phyloP scores from a whole-genome alignment of 768 basidiomycete species.

The Mycena rosella region DNA sequence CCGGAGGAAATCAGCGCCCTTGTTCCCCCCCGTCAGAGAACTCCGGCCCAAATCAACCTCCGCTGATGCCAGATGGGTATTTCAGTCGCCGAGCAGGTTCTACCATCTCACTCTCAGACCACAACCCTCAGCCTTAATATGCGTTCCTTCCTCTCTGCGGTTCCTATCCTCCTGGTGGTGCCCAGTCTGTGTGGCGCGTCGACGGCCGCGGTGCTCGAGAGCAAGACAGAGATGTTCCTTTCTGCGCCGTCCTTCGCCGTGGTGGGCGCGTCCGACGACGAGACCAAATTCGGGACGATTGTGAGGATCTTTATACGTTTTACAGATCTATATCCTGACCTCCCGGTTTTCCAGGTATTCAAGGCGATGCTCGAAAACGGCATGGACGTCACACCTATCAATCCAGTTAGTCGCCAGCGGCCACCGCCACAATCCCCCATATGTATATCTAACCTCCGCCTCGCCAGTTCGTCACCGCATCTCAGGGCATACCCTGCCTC shows the following conservation, averaged over 20 bases:
- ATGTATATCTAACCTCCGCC: neutral
- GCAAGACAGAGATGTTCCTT: constrained; percentile 51
- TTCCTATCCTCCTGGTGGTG: no score
- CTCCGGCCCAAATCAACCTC: constrained; percentile 13
- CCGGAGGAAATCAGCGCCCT: constrained; percentile 1
- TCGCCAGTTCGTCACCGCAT: constrained; percentile 40
- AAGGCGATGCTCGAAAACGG: constrained; percentile 58
- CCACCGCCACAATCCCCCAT: neutral
- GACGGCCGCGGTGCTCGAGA: neutral
- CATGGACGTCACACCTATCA: constrained; percentile 63
- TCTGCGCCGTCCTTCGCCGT: constrained; percentile 64
- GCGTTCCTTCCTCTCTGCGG: no score
- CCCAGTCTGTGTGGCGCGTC: no score
- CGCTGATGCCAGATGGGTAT: constrained; percentile 11
- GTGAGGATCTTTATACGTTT: no score
- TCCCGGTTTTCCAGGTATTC: constrained; percentile 55
- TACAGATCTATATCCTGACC: no score
- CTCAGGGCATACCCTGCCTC: constrained; percentile 61
- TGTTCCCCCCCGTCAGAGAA: neutral
- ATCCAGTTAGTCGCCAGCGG: constrained; percentile 53
- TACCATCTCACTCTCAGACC: no score
- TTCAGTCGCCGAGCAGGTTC: neutral
- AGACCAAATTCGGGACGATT: constrained; percentile 52
- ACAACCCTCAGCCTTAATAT: no score
- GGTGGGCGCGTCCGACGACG: constrained; percentile 68